Evolutionary conservation across 441 rosid species (phyloP).

Genomic region (Jatropha multifida): DNA sequence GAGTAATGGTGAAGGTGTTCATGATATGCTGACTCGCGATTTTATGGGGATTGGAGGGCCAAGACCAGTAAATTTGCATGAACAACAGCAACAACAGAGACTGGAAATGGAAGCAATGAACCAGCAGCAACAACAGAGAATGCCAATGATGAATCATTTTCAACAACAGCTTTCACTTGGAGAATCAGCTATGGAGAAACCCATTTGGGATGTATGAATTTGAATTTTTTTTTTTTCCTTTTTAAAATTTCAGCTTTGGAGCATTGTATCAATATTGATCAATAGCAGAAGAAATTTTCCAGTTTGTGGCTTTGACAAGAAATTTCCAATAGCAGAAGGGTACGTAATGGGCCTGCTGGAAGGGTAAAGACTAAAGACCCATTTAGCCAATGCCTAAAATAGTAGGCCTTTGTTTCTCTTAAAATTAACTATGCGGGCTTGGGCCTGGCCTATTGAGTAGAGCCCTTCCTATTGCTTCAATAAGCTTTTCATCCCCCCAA

Average conservation of each 20-base stretch:
- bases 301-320: too few species aligned
- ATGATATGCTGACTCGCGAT: constrained; percentile 47
- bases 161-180: constrained; percentile 48
- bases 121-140: constrained; percentile 30
- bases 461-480: neutral
- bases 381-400: neutral
- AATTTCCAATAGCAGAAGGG: too few species aligned
- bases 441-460: neutral
- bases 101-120: constrained; percentile 47
- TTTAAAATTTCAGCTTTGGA: neutral
- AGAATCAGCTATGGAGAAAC: constrained; percentile 50
- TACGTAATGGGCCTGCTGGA: too few species aligned
- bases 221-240: too few species aligned
- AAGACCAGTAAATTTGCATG: constrained; percentile 29
- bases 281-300: neutral
- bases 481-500: neutral
- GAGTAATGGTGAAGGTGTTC: constrained; percentile 15
- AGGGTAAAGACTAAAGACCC: too few species aligned
- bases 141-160: constrained; percentile 41
- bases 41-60: constrained; percentile 64
- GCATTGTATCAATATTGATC: neutral
- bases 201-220: constrained; percentile 55
- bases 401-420: neutral
- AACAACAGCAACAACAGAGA: constrained; percentile 29
- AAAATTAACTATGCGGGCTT: neutral